phyloP scores from a whole-genome alignment of 768 basidiomycete species.

The Chalciporus pseudorubinellus region DNA sequence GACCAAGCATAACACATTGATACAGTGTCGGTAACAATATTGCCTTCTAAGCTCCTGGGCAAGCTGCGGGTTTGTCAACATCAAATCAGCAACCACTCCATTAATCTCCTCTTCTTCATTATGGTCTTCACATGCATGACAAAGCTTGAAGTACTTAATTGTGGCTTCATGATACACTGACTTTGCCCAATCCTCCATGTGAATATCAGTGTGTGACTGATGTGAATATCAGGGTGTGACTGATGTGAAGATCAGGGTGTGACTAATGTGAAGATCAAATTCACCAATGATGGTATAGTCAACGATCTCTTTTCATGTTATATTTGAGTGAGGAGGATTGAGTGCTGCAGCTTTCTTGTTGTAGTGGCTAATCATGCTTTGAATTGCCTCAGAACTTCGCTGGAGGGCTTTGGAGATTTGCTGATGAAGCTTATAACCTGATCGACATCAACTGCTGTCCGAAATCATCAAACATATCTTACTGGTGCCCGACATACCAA shows the following conservation, averaged over 20 bases:
- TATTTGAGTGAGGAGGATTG: slow-evolving; percentile 12
- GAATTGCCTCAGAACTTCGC: slow-evolving; percentile 25
- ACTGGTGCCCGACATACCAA: slow-evolving; percentile 12
- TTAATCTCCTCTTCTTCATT: too few species aligned
- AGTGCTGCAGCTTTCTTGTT: slow-evolving; percentile 22
- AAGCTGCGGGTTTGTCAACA: too few species aligned
- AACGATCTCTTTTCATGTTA: slow-evolving; percentile 16
- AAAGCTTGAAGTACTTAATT: slow-evolving; percentile 23
- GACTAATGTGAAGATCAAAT: slow-evolving; percentile 16
- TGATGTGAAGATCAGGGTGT: too few species aligned
- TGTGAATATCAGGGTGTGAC: too few species aligned
- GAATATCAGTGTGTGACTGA: too few species aligned
- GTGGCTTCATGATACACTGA: slow-evolving; percentile 17
- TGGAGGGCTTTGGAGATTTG: slow-evolving; percentile 32
- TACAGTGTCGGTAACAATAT: too few species aligned
- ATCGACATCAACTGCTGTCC: too few species aligned
- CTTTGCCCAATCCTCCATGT: too few species aligned
- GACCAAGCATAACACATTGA: too few species aligned
- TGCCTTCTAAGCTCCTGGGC: too few species aligned
- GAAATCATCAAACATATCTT: too few species aligned
- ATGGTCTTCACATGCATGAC: slow-evolving; percentile 22
- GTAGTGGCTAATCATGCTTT: slow-evolving; percentile 25
- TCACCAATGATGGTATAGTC: slow-evolving; percentile 17
- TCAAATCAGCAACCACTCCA: too few species aligned
- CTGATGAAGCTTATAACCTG: slow-evolving; percentile 33